Conservation (phyloP, 768 basidiomycete genomes). For the Leccinum boreale region DNA sequence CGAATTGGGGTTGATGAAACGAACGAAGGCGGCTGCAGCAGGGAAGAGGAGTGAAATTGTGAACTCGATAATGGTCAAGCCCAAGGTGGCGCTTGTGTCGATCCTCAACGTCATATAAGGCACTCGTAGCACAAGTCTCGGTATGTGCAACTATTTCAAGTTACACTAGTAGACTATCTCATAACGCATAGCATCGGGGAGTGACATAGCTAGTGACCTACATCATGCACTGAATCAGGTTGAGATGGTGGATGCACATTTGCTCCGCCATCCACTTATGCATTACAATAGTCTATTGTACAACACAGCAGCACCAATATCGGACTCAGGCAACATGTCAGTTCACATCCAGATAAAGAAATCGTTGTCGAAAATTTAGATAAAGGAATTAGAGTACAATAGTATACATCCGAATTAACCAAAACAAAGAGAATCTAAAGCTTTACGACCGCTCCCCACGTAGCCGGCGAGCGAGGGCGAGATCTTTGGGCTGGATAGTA, state of each 20-base stretch:
- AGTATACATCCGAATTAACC: slow-evolving; percentile 15
- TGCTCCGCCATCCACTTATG: too few species aligned
- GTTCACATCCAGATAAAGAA: neutral
- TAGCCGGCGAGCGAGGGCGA: slow-evolving; percentile 74
- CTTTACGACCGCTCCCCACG: slow-evolving; percentile 72
- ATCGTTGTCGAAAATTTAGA: neutral
- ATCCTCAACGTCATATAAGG: slow-evolving; percentile 19
- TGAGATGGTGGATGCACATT: too few species aligned
- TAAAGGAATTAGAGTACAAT: slow-evolving; percentile 18
- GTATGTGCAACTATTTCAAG: too few species aligned
- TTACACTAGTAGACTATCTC: too few species aligned
- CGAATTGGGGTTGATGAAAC: slow-evolving; percentile 31
- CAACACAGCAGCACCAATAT: too few species aligned
- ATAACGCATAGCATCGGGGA: too few species aligned
- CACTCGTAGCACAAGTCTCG: neutral
- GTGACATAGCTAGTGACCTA: too few species aligned
- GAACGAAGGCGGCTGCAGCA: slow-evolving; percentile 7
- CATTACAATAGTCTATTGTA: too few species aligned
- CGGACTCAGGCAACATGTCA: neutral
- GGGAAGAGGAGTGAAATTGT: slow-evolving; percentile 9
- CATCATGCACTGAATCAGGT: too few species aligned
- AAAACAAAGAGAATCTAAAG: neutral
- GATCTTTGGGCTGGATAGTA: slow-evolving; percentile 83
- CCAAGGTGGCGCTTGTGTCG: slow-evolving; percentile 33
- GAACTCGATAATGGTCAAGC: slow-evolving; percentile 27